Percentiles rank a stretch among this genome's conserved stretches.
These are phyloP conservation scores for Myrmaecium sp. DNA, from an alignment of 2,329 filamentous ascomycete species.

Conservation along the genomic window DNA sequence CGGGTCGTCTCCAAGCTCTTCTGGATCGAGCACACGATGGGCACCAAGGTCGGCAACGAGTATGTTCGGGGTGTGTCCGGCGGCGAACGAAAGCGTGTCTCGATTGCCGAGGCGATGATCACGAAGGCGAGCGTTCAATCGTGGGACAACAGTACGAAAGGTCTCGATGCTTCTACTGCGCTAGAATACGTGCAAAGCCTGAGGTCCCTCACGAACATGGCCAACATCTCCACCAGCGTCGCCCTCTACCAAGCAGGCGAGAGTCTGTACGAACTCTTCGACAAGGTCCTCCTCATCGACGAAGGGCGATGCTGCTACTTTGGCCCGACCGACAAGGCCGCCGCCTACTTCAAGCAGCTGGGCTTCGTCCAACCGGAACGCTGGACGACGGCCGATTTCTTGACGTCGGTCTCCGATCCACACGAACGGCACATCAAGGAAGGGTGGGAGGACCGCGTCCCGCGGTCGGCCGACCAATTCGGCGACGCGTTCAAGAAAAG, in stretches of 20 bases:
- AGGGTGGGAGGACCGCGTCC: constrained; percentile 40
- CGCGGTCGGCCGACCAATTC: constrained; percentile 38
- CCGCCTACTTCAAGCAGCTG: constrained; percentile 47
- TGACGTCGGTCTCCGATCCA: constrained; percentile 51
- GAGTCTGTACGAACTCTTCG: constrained; percentile 20
- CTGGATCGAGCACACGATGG: constrained; percentile 53
- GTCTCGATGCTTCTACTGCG: constrained; percentile 57
- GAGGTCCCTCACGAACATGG: constrained; percentile 46
- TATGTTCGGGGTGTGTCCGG: constrained; percentile 46
- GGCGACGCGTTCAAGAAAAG: constrained; percentile 25
- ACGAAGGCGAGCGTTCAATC: constrained; percentile 21
- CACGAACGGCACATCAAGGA: constrained; percentile 39
- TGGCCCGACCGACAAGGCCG: constrained; percentile 42
- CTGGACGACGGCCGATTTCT: constrained; percentile 54
- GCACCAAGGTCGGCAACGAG: constrained; percentile 61
- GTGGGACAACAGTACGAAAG: constrained; percentile 49
- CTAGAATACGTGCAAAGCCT: constrained; percentile 56
- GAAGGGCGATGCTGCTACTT: constrained; percentile 37
- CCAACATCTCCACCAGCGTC: constrained; percentile 43
- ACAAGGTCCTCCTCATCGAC: constrained; percentile 24
- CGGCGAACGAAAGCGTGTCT: constrained; percentile 32
- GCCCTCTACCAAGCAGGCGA: constrained; percentile 52
- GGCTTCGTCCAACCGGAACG: constrained; percentile 51
- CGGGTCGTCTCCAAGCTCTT: constrained; percentile 55
- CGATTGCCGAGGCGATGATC: constrained; percentile 32